A percentile compares a stretch with the other conserved stretches of the same genome.
Conservation (phyloP, 257 asterid genomes). For the Cordia subcordata region DNA sequence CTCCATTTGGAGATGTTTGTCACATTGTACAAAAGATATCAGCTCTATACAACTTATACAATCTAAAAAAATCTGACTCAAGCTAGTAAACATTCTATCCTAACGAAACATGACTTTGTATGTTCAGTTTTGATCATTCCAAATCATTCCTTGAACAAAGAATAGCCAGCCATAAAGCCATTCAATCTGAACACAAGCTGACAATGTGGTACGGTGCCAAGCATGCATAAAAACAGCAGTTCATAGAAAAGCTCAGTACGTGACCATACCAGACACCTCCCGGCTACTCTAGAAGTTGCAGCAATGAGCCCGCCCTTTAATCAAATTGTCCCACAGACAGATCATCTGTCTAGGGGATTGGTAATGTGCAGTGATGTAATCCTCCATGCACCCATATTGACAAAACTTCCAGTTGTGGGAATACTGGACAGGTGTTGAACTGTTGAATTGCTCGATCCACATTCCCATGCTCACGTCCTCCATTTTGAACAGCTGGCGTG, state of each 20-base stretch:
- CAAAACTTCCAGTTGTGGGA: conserved; percentile 83
- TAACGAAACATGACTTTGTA: too few relatives aligned
- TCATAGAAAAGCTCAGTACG: not conserved
- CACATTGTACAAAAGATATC: not conserved
- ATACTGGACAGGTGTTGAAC: conserved; percentile 54
- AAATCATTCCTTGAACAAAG: too few relatives aligned
- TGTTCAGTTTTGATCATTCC: too few relatives aligned
- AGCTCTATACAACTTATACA: not conserved
- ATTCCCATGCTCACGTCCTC: conserved; percentile 99
- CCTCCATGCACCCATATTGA: conserved; percentile 86
- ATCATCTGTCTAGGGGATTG: conserved; percentile 95
- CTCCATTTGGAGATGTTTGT: too few relatives aligned
- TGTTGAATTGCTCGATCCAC: conserved; percentile 94
- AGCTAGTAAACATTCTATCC: too few relatives aligned
- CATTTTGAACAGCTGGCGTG: conserved; percentile 79
- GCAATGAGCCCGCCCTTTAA: conserved; percentile 35
- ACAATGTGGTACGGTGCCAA: too few relatives aligned
- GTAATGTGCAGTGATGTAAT: conserved; percentile 90
- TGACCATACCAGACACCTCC: not conserved
- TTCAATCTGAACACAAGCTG: too few relatives aligned
- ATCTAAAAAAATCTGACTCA: not conserved
- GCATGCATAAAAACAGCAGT: too few relatives aligned
- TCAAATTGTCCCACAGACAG: conserved; percentile 54
- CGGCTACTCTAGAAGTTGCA: conserved; percentile 25
- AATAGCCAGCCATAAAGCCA: too few relatives aligned